Evolutionary conservation across 352 stramenopile genomes (phyloP).

Genomic region (Paralagenidium karlingii): DNA sequence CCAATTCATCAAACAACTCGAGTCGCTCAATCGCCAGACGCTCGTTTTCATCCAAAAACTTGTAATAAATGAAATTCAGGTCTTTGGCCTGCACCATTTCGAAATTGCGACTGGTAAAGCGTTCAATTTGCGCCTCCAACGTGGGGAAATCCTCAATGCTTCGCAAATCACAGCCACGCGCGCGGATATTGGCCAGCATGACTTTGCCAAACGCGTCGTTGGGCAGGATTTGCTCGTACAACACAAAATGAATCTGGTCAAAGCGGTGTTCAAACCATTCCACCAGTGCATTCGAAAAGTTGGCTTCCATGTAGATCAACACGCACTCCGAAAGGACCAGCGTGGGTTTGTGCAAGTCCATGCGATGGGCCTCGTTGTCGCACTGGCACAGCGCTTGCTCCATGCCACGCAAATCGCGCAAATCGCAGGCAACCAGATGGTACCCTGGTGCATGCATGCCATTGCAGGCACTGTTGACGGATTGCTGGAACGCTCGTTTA

Average conservation of each 20-base stretch:
- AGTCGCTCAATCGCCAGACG: slow-evolving; percentile 39
- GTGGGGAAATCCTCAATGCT: slow-evolving; percentile 75
- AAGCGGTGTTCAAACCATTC: slow-evolving; percentile 58
- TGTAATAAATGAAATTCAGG: slow-evolving; percentile 90
- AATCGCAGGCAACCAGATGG: slow-evolving; percentile 63
- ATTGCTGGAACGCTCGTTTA: not conserved
- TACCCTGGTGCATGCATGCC: slow-evolving; percentile 64
- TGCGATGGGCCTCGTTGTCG: too few relatives aligned
- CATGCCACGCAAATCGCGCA: slow-evolving; percentile 42
- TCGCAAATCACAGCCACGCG: slow-evolving; percentile 78
- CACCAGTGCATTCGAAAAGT: slow-evolving; percentile 61
- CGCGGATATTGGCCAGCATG: slow-evolving; percentile 87
- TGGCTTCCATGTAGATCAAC: slow-evolving; percentile 86
- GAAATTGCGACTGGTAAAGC: slow-evolving; percentile 63
- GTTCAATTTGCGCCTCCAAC: slow-evolving; percentile 48
- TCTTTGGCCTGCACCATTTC: slow-evolving; percentile 67
- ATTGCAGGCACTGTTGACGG: slow-evolving; percentile 16
- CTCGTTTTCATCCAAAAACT: slow-evolving; percentile 59
- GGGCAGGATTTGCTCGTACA: slow-evolving; percentile 88
- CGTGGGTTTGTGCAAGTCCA: slow-evolving; percentile 16
- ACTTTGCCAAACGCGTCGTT: slow-evolving; percentile 83
- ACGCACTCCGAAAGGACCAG: slow-evolving; percentile 87
- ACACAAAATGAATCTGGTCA: slow-evolving; percentile 54
- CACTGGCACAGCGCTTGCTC: slow-evolving; percentile 22
- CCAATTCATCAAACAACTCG: slow-evolving; percentile 88